phyloP scores from a whole-genome alignment of 768 basidiomycete species.

The Paxillus involutus region DNA sequence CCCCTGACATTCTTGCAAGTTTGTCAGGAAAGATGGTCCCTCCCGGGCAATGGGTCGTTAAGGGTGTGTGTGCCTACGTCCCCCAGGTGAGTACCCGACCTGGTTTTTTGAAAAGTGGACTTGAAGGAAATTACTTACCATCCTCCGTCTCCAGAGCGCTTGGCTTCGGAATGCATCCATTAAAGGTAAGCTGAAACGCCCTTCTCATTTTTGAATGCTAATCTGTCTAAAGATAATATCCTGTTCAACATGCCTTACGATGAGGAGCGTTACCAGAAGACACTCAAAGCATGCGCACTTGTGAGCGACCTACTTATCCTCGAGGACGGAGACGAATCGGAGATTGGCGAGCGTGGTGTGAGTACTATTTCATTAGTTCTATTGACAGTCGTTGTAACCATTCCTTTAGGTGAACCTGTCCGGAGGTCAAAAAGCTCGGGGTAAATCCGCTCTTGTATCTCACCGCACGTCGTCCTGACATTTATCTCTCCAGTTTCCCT shows the following conservation, averaged over 20 bases:
- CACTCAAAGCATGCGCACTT: conserved; percentile 76
- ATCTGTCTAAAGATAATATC: conserved; percentile 31
- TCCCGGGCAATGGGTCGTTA: conserved; percentile 69
- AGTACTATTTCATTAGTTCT: conserved; percentile 1
- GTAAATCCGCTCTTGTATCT: conserved; percentile 31
- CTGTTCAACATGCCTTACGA: no score
- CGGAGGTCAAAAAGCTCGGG: conserved; percentile 68
- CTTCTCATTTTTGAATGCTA: conserved; percentile 21
- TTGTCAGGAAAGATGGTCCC: conserved; percentile 42
- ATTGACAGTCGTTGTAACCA: background rate
- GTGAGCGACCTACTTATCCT: conserved; percentile 75
- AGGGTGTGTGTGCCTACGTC: conserved; percentile 79
- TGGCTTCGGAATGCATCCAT: background rate
- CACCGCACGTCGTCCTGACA: background rate
- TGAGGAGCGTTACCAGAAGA: conserved; percentile 40
- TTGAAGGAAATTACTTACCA: no score
- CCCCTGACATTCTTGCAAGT: conserved; percentile 68
- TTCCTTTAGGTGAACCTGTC: conserved; percentile 28
- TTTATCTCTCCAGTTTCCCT: conserved; percentile 49
- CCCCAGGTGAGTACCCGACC: conserved; percentile 49
- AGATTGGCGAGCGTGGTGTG: conserved; percentile 86
- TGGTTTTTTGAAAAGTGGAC: background rate
- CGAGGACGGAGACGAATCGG: conserved; percentile 85
- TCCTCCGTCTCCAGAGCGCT: conserved; percentile 3
- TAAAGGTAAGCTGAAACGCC: background rate